Conservation (phyloP, 108 stramenopile species). For the Nitzschia sp. region DNA sequence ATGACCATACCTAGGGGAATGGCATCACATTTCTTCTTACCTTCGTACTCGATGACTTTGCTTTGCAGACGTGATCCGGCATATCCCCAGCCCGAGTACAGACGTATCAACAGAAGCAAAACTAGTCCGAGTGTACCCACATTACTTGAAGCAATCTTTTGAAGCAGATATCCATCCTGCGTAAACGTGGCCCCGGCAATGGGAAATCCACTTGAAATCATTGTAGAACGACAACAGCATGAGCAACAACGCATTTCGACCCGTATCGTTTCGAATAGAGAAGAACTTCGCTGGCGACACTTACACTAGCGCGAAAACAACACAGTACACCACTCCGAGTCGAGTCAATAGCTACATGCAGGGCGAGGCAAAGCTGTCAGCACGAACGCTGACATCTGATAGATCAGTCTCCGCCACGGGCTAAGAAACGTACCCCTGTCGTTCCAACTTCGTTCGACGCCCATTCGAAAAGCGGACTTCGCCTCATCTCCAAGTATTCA, state of each 20-base stretch:
- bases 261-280: background rate
- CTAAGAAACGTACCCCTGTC: constrained; percentile 31
- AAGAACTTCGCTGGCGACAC: constrained; percentile 9
- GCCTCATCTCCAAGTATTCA: constrained; percentile 74
- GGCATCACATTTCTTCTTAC: background rate
- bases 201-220: constrained; percentile 59
- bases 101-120: constrained; percentile 59
- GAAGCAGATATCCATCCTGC: constrained; percentile 67
- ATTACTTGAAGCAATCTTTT: constrained; percentile 76
- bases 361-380: too few relatives aligned
- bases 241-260: too few relatives aligned
- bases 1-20: background rate
- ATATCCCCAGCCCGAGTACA: constrained; percentile 86
- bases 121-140: constrained; percentile 67
- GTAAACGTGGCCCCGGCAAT: constrained; percentile 84
- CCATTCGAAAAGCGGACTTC: constrained; percentile 78
- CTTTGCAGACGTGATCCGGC: constrained; percentile 75
- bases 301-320: constrained; percentile 34
- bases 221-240: too few relatives aligned
- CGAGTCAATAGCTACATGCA: constrained; percentile 28
- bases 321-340: constrained; percentile 49
- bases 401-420: constrained; percentile 4
- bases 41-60: constrained; percentile 85
- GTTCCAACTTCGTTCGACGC: constrained; percentile 58
- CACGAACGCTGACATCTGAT: too few relatives aligned